Evolutionary conservation across 2,329 filamentous ascomycete genomes (phyloP).

Genomic region (Penicillium corylophilum): DNA sequence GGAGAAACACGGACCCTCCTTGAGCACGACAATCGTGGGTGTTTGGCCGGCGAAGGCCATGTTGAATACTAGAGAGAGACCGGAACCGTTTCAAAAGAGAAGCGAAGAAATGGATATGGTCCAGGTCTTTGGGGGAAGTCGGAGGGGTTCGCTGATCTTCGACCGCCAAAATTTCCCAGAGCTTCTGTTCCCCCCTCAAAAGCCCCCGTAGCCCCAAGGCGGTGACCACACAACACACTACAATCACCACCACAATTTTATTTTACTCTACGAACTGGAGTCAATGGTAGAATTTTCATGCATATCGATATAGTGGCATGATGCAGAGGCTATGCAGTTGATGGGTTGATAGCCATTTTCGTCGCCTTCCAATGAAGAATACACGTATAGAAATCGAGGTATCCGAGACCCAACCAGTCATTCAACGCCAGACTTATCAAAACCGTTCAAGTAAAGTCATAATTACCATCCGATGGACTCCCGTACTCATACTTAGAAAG

Average conservation of each 20-base stretch:
- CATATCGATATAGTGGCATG: slow-evolving; percentile 1
- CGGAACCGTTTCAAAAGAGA: slow-evolving; percentile 18
- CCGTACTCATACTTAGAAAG: slow-evolving; percentile 42
- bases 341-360: background rate
- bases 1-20: slow-evolving; percentile 71
- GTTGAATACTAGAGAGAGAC: slow-evolving; percentile 33
- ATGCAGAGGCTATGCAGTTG: slow-evolving; percentile 4
- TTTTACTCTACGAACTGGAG: background rate
- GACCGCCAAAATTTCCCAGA: slow-evolving; percentile 44
- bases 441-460: slow-evolving; percentile 28
- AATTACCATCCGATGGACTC: slow-evolving; percentile 37
- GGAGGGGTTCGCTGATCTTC: slow-evolving; percentile 34
- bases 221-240: slow-evolving; percentile 31
- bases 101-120: slow-evolving; percentile 26
- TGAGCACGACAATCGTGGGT: slow-evolving; percentile 96
- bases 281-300: background rate
- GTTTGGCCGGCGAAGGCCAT: slow-evolving; percentile 99
- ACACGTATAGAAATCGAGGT: slow-evolving; percentile 5
- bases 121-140: slow-evolving; percentile 27
- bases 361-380: background rate
- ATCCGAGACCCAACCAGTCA: background rate
- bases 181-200: slow-evolving; percentile 35
- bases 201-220: slow-evolving; percentile 31
- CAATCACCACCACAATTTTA: background rate
- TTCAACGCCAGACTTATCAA: slow-evolving; percentile 10